Conservation (phyloP, 73 alveolate genomes). For the Paramecium biaurelia region DNA sequence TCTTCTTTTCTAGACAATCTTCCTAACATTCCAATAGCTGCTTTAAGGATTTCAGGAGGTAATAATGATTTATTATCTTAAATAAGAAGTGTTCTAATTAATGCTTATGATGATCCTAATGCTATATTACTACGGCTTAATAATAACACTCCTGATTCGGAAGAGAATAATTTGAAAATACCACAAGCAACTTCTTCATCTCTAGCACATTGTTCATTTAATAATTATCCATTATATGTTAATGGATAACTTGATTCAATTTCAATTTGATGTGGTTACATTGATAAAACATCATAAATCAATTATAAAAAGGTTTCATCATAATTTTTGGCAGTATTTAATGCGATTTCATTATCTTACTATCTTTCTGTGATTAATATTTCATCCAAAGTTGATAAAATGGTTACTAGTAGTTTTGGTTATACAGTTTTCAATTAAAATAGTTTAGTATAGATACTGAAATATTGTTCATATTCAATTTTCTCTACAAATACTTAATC, state of each 20-base stretch:
- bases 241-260: neutral
- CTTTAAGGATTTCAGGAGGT: neutral
- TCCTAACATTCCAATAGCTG: neutral
- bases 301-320: constrained; percentile 19
- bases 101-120: constrained; percentile 2
- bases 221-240: neutral
- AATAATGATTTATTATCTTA: neutral
- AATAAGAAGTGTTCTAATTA: neutral
- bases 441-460: neutral
- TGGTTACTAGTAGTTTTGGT: neutral
- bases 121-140: neutral
- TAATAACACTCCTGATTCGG: constrained; percentile 13
- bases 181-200: constrained; percentile 16
- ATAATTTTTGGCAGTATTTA: neutral
- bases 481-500: constrained; percentile 32
- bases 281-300: constrained; percentile 23
- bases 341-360: neutral
- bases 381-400: constrained; percentile 11
- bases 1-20: constrained; percentile 22
- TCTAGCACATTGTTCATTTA: neutral
- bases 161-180: neutral
- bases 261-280: neutral
- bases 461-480: neutral
- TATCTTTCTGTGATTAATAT: neutral
- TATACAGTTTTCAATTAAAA: neutral